phyloP scores from a whole-genome alignment of 495 filamentous ascomycete species.

The Podospora australis region DNA sequence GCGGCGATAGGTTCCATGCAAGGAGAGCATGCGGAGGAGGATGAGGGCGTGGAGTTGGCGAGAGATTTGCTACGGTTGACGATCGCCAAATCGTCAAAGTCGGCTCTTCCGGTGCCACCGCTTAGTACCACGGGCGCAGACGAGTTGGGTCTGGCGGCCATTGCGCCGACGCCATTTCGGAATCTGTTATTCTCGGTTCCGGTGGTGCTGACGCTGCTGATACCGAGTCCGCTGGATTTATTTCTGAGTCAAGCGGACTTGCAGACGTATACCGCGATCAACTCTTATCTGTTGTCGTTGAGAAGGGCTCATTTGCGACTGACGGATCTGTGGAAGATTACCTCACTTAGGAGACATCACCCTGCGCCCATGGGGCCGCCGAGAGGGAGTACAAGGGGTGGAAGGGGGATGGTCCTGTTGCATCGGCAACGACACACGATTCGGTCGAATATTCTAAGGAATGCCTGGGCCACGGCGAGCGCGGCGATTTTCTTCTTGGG shows the following conservation, averaged over 20 bases:
- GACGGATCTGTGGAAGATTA: conserved; percentile 77
- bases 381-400: conserved; percentile 52
- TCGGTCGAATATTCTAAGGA: conserved; percentile 60
- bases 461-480: conserved; percentile 78
- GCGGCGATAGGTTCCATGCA: conserved; percentile 66
- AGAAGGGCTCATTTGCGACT: conserved; percentile 76
- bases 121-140: conserved; percentile 17
- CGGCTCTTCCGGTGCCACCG: conserved; percentile 19
- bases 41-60: conserved; percentile 73
- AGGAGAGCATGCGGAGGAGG: conserved; percentile 63
- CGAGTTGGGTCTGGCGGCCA: conserved; percentile 18
- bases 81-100: conserved; percentile 46
- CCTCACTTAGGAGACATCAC: conserved; percentile 65
- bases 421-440: conserved; percentile 53
- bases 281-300: conserved; percentile 79
- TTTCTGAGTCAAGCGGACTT: conserved; percentile 74
- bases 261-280: conserved; percentile 70
- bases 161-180: conserved; percentile 54
- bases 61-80: conserved; percentile 67
- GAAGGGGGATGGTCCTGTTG: conserved; percentile 46
- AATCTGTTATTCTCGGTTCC: conserved; percentile 78
- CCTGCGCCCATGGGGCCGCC: conserved; percentile 61
- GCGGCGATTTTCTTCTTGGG: conserved; percentile 81
- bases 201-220: conserved; percentile 60
- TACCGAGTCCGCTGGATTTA: conserved; percentile 77